Evolutionary conservation across 2,329 filamentous ascomycete species (phyloP).

Genomic region (Lachnellula cervina): DNA sequence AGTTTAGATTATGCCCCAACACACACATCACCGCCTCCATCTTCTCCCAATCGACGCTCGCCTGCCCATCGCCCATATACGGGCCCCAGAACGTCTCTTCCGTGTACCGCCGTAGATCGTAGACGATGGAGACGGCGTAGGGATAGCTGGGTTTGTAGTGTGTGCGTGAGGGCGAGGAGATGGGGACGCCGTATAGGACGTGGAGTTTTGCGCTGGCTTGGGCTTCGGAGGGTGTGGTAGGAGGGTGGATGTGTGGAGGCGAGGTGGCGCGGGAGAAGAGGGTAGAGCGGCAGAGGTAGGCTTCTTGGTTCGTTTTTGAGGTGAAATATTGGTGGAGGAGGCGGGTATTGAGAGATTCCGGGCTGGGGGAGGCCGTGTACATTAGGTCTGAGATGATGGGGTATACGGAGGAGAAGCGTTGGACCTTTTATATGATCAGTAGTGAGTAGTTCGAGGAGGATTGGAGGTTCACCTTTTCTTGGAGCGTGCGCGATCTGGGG

Average conservation of each 20-base stretch:
- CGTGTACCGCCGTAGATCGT: conserved; percentile 68
- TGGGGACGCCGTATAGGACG: conserved; percentile 60
- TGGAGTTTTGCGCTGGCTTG: conserved; percentile 69
- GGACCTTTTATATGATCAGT: background rate
- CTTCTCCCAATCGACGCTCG: conserved; percentile 72
- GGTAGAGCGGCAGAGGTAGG: conserved; percentile 60
- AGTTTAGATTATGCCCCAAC: conserved; percentile 56
- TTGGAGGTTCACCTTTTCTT: background rate
- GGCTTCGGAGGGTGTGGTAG: conserved; percentile 31
- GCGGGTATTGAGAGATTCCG: conserved; percentile 42
- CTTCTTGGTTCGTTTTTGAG: conserved; percentile 46
- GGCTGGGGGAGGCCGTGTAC: background rate
- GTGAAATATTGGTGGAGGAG: conserved; percentile 43
- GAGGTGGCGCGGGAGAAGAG: conserved; percentile 50
- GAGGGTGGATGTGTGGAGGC: conserved; percentile 6
- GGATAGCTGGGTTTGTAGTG: conserved; percentile 41
- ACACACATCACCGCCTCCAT: conserved; percentile 70
- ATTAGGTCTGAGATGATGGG: background rate
- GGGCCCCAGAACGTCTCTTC: conserved; percentile 62
- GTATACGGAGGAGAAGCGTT: background rate
- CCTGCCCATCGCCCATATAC: conserved; percentile 58
- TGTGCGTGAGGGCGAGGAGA: conserved; percentile 32
- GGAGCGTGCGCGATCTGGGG: background rate
- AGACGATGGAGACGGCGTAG: conserved; percentile 64
- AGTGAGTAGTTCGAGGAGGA: background rate